Percentiles rank a stretch among this genome's conserved stretches.
phyloP scores from a whole-genome alignment of 495 filamentous ascomycete genomes.

The Neurospora cerealis region DNA sequence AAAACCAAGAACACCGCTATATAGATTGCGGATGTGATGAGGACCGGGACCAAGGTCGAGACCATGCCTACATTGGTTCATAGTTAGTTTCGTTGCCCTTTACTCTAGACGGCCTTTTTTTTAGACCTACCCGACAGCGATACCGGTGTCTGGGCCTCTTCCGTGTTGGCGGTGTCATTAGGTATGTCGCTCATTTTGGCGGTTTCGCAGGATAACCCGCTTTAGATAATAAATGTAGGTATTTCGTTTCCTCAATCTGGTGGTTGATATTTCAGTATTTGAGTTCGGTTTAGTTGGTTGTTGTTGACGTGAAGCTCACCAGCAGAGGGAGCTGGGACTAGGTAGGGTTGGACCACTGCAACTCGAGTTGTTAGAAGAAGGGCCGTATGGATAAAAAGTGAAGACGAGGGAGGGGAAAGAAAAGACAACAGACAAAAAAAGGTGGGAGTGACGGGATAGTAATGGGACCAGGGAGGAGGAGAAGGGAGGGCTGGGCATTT shows the following conservation, averaged over 20 bases:
- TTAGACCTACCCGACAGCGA: constrained; percentile 21
- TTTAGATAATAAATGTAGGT: background rate
- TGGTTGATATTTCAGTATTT: background rate
- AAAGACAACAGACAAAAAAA: background rate
- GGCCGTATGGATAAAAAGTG: background rate
- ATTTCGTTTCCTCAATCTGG: background rate
- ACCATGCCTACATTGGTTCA: constrained; percentile 38
- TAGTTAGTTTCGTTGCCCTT: background rate
- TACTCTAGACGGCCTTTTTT: background rate
- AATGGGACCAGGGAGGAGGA: background rate
- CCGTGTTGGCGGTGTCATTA: background rate
- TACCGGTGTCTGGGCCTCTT: background rate
- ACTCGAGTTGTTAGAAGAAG: background rate
- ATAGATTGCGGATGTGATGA: constrained; percentile 55
- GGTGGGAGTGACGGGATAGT: background rate
- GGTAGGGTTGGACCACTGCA: background rate
- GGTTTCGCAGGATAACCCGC: constrained; percentile 11
- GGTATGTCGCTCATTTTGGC: constrained; percentile 9
- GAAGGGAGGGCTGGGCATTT: background rate
- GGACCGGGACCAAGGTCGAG: constrained; percentile 60
- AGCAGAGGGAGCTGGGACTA: background rate
- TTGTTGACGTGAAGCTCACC: background rate
- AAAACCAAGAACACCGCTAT: constrained; percentile 66
- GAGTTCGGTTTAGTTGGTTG: background rate
- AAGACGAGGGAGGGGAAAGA: background rate